phyloP scores from a whole-genome alignment of 495 filamentous ascomycete genomes.

The Hyaloscypha finlandica region DNA sequence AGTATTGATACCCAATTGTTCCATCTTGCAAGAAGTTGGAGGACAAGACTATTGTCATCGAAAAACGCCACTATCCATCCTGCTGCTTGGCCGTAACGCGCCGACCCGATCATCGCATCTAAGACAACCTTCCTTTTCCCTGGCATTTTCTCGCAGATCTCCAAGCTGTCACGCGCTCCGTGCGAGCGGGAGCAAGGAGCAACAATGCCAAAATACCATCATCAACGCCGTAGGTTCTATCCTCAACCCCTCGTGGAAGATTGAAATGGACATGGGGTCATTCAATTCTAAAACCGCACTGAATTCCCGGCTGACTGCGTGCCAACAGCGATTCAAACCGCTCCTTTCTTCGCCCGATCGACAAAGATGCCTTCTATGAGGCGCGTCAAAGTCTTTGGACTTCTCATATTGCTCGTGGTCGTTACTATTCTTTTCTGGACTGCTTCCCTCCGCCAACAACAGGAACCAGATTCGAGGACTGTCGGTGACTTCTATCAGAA shows the following conservation, averaged over 20 bases:
- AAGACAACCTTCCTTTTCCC: not conserved
- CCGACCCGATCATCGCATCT: not conserved
- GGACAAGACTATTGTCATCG: not conserved
- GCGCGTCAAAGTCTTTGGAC: conserved; percentile 59
- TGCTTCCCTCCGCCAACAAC: conserved; percentile 60
- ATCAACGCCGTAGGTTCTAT: conserved; percentile 7
- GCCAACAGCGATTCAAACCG: conserved; percentile 21
- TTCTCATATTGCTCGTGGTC: conserved; percentile 57
- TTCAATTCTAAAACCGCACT: not conserved
- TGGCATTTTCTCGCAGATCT: not conserved
- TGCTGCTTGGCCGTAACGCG: not conserved
- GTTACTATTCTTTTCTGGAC: conserved; percentile 58
- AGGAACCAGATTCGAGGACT: conserved; percentile 40
- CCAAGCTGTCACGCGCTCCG: not conserved
- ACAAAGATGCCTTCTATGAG: conserved; percentile 70
- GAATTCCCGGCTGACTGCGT: not conserved
- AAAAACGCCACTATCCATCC: not conserved
- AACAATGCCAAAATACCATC: conserved; percentile 12
- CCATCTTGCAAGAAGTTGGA: not conserved
- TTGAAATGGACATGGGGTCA: not conserved
- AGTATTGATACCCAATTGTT: not conserved
- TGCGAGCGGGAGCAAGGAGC: not conserved
- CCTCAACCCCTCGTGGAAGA: not conserved
- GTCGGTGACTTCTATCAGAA: conserved; percentile 56
- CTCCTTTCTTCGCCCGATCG: conserved; percentile 22